Base-by-base conservation (phyloP, 2,329 filamentous ascomycete species). In the Colletotrichum agaves region DNA sequence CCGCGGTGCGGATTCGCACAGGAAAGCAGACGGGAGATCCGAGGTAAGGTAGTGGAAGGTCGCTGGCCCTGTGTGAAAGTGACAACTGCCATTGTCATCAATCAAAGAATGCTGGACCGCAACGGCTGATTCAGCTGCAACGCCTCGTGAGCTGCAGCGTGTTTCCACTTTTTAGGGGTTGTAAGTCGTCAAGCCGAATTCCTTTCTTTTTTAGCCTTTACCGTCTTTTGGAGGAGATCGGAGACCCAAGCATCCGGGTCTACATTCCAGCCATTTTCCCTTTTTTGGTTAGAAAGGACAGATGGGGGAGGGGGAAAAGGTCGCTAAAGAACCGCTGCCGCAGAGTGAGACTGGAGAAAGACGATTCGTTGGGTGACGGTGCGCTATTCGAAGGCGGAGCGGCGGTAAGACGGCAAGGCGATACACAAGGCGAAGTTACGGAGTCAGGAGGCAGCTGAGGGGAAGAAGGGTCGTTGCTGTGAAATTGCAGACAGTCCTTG, bases 11-110 rank as follows among this genome's bases (percentile, higher is more conserved):
- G 58, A 63, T 63, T 59, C 15, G n/a, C n/a, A n/a, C n/a, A n/a
- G n/a, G n/a, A n/a, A n/a, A n/a, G n/a, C n/a, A n/a, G n/a, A n/a
- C n/a, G n/a, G n/a, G n/a, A n/a, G 41, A 37, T 47, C 56, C 41
- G 31, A 37, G 47, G 41, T 57, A 10, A 49, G 7, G 37, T 49
- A 41, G n/a, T 33, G 33, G 19, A 49, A 41, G 55, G 56, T 41
- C 33, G 35, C 23, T 56, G 17, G 47, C 47, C 55, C 66, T 70
- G 44, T 55, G 55, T n/a, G 49, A 63, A 66, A 67, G 52, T 60
- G 41, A 50, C 47, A 21, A 23, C 21, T 37, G 41, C 23, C 23
- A 15, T 13, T n/a, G n/a, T 11, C 27, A 31, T 35, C 5, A 27
- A n/a, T 39, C 63, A 27, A 65, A 60, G 55, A 53, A 53, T 49